These are phyloP conservation scores for Gardenia jasminoides DNA, from an alignment of 257 asterid species.

Conservation along the genomic window DNA sequence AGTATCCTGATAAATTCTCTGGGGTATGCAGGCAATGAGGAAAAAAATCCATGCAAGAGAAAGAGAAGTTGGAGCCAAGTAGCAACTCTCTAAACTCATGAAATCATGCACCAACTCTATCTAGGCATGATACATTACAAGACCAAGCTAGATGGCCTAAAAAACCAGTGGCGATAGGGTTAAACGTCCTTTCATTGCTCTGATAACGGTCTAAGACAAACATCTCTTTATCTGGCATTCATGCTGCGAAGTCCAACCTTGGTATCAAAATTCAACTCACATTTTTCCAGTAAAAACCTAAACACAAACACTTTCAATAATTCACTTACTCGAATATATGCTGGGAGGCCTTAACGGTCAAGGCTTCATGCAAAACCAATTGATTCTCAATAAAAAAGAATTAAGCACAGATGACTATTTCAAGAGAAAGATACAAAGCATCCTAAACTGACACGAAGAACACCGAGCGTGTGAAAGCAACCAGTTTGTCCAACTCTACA, in stretches of 20 bases:
- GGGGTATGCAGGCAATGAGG: not conserved
- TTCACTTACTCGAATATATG: too few species aligned
- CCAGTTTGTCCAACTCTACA: slow-evolving; percentile 58
- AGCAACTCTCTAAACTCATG: not conserved
- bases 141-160: not conserved
- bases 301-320: not conserved
- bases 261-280: not conserved
- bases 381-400: not conserved
- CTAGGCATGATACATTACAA: not conserved
- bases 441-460: slow-evolving; percentile 93
- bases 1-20: not conserved
- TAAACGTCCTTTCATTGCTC: too few species aligned
- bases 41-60: not conserved
- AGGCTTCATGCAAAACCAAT: not conserved
- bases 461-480: slow-evolving; percentile 87
- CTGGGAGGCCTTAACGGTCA: not conserved
- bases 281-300: not conserved
- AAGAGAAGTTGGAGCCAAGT: not conserved
- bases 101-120: not conserved
- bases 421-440: slow-evolving; percentile 75
- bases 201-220: not conserved
- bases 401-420: not conserved
- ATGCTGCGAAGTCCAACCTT: not conserved
- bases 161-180: too few species aligned
- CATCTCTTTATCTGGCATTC: not conserved